These are phyloP conservation scores for Hemileccinum rubropunctum DNA, from an alignment of 768 basidiomycete genomes.

Conservation along the genomic window DNA sequence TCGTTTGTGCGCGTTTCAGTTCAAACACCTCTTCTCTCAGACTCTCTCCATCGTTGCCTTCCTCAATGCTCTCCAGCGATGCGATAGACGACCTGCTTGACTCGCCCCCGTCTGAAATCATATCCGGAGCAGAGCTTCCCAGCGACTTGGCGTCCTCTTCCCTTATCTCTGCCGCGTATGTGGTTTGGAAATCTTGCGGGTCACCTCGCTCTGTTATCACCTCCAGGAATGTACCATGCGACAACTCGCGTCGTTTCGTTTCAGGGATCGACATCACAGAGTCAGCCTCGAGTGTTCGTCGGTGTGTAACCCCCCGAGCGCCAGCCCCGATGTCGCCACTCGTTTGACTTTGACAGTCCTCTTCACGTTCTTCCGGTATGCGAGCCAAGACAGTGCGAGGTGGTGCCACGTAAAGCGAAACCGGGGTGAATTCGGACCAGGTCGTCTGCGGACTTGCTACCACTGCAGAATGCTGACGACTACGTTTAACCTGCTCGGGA, in stretches of 20 bases:
- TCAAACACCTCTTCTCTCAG: constrained; percentile 39
- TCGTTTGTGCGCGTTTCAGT: constrained; percentile 45
- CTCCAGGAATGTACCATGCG: not conserved
- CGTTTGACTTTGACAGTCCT: constrained; percentile 23
- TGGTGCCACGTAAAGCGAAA: constrained; percentile 15
- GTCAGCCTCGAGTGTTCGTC: constrained; percentile 11
- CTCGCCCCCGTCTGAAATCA: constrained; percentile 21
- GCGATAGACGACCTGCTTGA: constrained; percentile 22
- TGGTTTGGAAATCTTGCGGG: not conserved
- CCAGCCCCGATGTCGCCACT: constrained; percentile 9
- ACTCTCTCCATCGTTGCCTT: constrained; percentile 6
- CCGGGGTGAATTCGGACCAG: constrained; percentile 30
- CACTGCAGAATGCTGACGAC: not conserved
- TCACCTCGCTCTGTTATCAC: not conserved
- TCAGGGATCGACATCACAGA: constrained; percentile 1
- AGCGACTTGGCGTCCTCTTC: constrained; percentile 20
- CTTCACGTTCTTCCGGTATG: constrained; percentile 31
- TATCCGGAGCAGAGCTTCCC: constrained; percentile 23
- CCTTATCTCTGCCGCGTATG: not conserved
- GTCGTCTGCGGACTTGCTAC: constrained; percentile 20
- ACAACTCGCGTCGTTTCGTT: not conserved
- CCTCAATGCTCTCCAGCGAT: constrained; percentile 24
- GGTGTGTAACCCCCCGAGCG: constrained; percentile 12
- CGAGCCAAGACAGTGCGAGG: constrained; percentile 21
- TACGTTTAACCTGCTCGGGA: not conserved